Evolutionary conservation across 2,329 filamentous ascomycete species (phyloP).

Genomic region (Verticillium nubilum): DNA sequence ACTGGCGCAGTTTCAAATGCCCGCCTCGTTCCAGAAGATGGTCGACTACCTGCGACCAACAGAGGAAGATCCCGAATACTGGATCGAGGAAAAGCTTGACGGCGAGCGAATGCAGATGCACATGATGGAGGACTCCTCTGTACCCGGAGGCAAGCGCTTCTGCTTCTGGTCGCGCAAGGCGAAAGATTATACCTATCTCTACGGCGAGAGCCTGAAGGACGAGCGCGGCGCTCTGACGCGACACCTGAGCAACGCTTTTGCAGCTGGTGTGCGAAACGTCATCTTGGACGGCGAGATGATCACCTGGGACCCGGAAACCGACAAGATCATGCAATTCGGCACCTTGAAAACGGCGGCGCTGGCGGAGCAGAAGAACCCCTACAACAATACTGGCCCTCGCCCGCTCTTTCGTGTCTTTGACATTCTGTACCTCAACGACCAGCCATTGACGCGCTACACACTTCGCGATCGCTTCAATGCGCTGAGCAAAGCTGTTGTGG

Average conservation of each 20-base stretch:
- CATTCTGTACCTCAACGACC: constrained; percentile 81
- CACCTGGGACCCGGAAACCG: constrained; percentile 84
- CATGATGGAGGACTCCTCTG: constrained; percentile 65
- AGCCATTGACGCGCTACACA: constrained; percentile 73
- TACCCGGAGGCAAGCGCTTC: constrained; percentile 68
- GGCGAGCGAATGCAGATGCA: constrained; percentile 97
- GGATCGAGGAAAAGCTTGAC: constrained; percentile 97
- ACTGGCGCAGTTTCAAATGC: constrained; percentile 85
- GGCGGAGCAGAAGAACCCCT: constrained; percentile 70
- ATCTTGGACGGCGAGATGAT: constrained; percentile 99
- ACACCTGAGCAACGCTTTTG: constrained; percentile 73
- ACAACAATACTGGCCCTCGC: constrained; percentile 56
- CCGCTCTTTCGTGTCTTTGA: constrained; percentile 87
- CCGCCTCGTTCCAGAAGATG: constrained; percentile 71
- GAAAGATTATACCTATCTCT: constrained; percentile 94
- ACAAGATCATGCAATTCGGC: constrained; percentile 84
- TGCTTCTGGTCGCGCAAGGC: constrained; percentile 93
- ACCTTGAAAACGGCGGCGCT: constrained; percentile 89
- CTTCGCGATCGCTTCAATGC: constrained; percentile 75
- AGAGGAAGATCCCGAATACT: constrained; percentile 72
- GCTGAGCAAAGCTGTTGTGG: constrained; percentile 63
- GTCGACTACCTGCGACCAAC: constrained; percentile 61
- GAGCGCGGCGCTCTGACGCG: constrained; percentile 73
- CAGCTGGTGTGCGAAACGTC: constrained; percentile 70
- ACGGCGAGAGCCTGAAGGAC: constrained; percentile 72